Percentiles rank a stretch among this genome's conserved stretches.
These are phyloP conservation scores for Vitellaria paradoxa DNA, from an alignment of 179 eudicot species.

Conservation along the genomic window DNA sequence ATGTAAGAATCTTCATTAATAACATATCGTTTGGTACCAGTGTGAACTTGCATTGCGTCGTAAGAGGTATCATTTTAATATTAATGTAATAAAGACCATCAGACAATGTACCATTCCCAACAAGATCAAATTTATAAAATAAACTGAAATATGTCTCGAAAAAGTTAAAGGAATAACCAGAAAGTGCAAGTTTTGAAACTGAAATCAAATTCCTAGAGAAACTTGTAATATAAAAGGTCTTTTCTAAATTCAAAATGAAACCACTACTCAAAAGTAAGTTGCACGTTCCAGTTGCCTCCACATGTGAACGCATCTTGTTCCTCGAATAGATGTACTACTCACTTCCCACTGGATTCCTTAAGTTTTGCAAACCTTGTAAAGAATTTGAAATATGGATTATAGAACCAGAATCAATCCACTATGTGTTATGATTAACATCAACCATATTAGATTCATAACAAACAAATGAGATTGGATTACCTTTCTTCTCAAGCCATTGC, in stretches of 20 bases:
- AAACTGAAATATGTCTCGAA: background rate
- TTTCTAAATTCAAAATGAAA: slow-evolving; percentile 16
- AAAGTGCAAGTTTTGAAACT: slow-evolving; percentile 20
- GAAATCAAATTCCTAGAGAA: slow-evolving; percentile 14
- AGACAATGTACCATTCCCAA: slow-evolving; percentile 4
- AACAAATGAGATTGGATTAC: too few relatives aligned
- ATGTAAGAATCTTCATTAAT: slow-evolving; percentile 18
- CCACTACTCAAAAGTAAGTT: slow-evolving; percentile 14
- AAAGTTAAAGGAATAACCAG: slow-evolving; percentile 15
- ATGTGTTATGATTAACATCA: too few relatives aligned
- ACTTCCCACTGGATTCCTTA: slow-evolving; percentile 14
- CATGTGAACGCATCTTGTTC: slow-evolving; percentile 22
- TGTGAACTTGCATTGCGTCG: too few relatives aligned
- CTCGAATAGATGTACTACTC: slow-evolving; percentile 16
- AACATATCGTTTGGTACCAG: slow-evolving; percentile 3
- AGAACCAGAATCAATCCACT: too few relatives aligned
- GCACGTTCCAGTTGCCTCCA: slow-evolving; percentile 20
- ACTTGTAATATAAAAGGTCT: slow-evolving; percentile 13
- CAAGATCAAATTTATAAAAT: background rate
- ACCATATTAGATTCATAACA: too few relatives aligned
- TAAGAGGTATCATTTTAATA: background rate
- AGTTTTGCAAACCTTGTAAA: slow-evolving; percentile 18
- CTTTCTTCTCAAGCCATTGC: background rate
- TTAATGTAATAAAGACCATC: background rate
- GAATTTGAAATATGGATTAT: slow-evolving; percentile 12